These are phyloP conservation scores for Inonotus hispidus DNA, from an alignment of 1,284 basidiomycete genomes.

Conservation along the genomic window DNA sequence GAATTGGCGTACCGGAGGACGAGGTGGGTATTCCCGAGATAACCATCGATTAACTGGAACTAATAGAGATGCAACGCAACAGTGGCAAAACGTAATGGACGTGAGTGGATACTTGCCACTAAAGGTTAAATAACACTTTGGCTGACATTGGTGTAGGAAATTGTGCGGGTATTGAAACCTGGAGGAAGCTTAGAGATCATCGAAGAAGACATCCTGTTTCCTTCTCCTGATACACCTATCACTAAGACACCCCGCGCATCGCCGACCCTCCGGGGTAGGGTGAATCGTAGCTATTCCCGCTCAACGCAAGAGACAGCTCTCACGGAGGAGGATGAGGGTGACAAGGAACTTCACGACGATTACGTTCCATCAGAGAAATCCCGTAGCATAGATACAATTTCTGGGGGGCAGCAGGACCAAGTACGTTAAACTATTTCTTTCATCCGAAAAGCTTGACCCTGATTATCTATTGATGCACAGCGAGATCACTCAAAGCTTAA, in stretches of 20 bases:
- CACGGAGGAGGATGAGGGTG: background rate
- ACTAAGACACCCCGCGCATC: constrained; percentile 24
- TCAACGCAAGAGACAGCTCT: constrained; percentile 1
- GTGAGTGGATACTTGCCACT: constrained; percentile 22
- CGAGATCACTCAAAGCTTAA: constrained; percentile 60
- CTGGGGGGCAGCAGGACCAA: constrained; percentile 11
- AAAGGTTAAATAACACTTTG: constrained; percentile 38
- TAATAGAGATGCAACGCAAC: background rate
- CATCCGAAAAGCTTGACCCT: background rate
- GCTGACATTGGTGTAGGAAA: constrained; percentile 44
- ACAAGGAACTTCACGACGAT: background rate
- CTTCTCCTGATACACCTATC: constrained; percentile 35
- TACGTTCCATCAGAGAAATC: background rate
- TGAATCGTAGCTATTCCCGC: constrained; percentile 1
- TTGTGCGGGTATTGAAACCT: constrained; percentile 54
- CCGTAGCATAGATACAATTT: constrained; percentile 16
- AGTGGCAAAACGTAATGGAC: constrained; percentile 35
- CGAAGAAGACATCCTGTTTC: constrained; percentile 70
- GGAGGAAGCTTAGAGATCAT: constrained; percentile 65
- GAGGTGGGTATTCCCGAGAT: constrained; percentile 38
- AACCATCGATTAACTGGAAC: background rate
- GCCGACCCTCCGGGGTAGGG: background rate
- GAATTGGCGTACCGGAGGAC: constrained; percentile 65
- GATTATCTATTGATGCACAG: constrained; percentile 30
- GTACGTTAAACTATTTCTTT: background rate